Evolutionary conservation across 768 basidiomycete genomes (phyloP), one percentile per base, ranked within the genome.

Genomic region (Leccinum longicurvipes): DNA sequence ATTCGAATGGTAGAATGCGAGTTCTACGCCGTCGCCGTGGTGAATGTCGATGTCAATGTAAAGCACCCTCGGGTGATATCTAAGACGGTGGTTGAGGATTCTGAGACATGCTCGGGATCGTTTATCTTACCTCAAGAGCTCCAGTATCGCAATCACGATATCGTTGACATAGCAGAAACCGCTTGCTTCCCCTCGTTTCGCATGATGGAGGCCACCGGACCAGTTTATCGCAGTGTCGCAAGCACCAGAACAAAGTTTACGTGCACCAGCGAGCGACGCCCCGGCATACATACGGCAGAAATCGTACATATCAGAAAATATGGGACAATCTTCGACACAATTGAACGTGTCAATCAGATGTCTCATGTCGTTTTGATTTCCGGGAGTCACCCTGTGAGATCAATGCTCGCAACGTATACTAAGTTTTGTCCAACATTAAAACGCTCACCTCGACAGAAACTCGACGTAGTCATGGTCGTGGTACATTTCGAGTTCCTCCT

Each of bases 11-110:
- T 96, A 99, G 72, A 99, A 98, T 0, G 96, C 97, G 57, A 96
- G 89, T 67, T 99, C 93, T 3, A 99, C 97, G 23, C 96, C 96
- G 65, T 99, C 96, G 8, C 96, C 96, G 63, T 99, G 96, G 71
- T 99, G 96, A 54, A 98, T 98, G 67, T 99, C 96, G 60, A 99
- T 99, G 74, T 99, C 96, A 63, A 99, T 93, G 70, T 99, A 99
- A 8, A 99, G 78, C 4, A 99, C 96, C 17, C 96, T 86, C 7
- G 96, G 89, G 62, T 94, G 91, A 66, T 90, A 87, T 68, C 96
- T 98, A 36, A 36, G 17, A 24, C 2, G n/a, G 24, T 12, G 2
- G 23, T 59, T 60, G n/a, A 59, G 51, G 12, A 1, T 7, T 3
- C 14, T 19, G 7, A 10, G 11, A 21, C 8, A 57, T 3, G 5